phyloP scores from a whole-genome alignment of 78 protist species.

The Dictyostelium capitatum region DNA sequence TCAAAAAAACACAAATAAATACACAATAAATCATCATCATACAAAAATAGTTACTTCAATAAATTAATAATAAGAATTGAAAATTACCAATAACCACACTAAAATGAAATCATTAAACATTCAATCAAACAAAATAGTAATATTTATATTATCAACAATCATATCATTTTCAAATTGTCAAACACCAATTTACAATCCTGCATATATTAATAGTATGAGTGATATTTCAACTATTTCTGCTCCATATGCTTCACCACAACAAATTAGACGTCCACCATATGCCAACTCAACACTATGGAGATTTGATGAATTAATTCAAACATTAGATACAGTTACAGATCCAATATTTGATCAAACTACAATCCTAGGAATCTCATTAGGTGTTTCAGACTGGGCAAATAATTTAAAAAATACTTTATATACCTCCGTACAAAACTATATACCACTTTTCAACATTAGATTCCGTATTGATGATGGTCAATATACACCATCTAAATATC shows the following conservation, averaged over 20 bases:
- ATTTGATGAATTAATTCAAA: not conserved
- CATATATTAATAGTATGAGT: not conserved
- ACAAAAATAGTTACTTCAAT: too few relatives aligned
- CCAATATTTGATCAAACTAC: not conserved
- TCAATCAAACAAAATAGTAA: too few relatives aligned
- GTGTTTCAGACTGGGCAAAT: not conserved
- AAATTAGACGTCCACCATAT: not conserved
- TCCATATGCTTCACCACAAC: not conserved
- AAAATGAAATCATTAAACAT: too few relatives aligned
- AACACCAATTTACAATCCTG: not conserved
- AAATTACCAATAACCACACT: too few relatives aligned
- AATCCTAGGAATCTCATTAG: not conserved
- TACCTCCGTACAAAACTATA: not conserved
- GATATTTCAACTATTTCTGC: not conserved
- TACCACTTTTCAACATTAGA: not conserved
- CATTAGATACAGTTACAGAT: not conserved
- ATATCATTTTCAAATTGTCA: not conserved
- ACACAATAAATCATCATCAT: too few relatives aligned
- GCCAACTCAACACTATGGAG: not conserved
- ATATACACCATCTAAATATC: not conserved
- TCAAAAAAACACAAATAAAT: too few relatives aligned
- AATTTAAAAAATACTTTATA: not conserved
- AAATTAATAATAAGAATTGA: too few relatives aligned
- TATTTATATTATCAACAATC: too few relatives aligned
- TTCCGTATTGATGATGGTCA: not conserved